Percentiles rank a stretch among this genome's conserved stretches.
These are phyloP conservation scores for Oehlia diaphana DNA, from an alignment of 192 early-diverging fungal species.

Conservation along the genomic window DNA sequence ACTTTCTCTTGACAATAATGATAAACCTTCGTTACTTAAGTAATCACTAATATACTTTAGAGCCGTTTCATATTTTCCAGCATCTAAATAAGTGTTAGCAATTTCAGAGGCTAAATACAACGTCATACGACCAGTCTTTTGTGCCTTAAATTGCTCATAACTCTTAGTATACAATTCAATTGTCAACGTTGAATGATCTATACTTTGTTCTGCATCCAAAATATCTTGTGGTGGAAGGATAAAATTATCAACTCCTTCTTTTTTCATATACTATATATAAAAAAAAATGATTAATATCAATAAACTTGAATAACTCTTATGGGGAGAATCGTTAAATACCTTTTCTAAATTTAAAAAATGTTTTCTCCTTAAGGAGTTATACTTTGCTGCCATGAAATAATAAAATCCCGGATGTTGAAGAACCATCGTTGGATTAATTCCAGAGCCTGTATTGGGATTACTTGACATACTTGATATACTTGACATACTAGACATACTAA, in stretches of 20 bases:
- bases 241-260: constrained; percentile 8
- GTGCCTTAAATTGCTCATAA: constrained; percentile 86
- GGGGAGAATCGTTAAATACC: constrained; percentile 11
- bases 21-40: not conserved
- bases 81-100: constrained; percentile 75
- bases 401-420: constrained; percentile 88
- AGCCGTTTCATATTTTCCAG: constrained; percentile 83
- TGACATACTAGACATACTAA: not conserved
- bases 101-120: constrained; percentile 85
- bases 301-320: not conserved
- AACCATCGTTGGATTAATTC: constrained; percentile 62
- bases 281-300: not conserved
- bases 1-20: not conserved
- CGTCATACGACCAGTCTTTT: constrained; percentile 75
- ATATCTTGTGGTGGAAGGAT: constrained; percentile 41
- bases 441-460: constrained; percentile 32
- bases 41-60: constrained; percentile 46
- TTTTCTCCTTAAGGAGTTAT: constrained; percentile 68
- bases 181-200: constrained; percentile 68
- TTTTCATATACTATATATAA: constrained; percentile 1
- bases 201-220: constrained; percentile 45
- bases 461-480: not conserved
- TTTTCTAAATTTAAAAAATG: constrained; percentile 53
- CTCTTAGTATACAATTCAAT: constrained; percentile 88
- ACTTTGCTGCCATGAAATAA: constrained; percentile 74